Conservation (phyloP, 305 asterid species). For the Fraxinus albicans region DNA sequence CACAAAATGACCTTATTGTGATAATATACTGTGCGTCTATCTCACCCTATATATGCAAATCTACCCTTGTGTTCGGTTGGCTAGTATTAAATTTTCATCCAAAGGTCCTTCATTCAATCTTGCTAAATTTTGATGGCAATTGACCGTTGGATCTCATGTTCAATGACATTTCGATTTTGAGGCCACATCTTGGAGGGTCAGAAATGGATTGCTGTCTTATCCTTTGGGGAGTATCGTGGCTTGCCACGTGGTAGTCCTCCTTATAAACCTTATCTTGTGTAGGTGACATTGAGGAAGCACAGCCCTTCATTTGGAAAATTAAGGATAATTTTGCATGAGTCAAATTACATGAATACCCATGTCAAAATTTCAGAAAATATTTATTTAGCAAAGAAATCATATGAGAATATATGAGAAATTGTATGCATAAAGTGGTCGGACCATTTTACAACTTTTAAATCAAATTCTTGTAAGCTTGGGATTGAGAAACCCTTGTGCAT, state of each 20-base stretch:
- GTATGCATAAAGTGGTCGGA: neutral
- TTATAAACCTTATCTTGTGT: slow-evolving; percentile 25
- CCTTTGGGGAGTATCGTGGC: slow-evolving; percentile 9
- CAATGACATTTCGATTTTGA: slow-evolving; percentile 16
- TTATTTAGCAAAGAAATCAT: neutral
- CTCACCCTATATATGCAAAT: slow-evolving; percentile 27
- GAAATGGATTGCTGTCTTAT: slow-evolving; percentile 32
- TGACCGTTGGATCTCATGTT: slow-evolving; percentile 18
- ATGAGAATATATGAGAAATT: no score
- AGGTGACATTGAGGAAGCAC: slow-evolving; percentile 16
- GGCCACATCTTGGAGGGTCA: slow-evolving; percentile 25
- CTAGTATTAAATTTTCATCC: slow-evolving; percentile 14
- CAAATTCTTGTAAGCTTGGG: neutral
- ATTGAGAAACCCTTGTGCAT: no score
- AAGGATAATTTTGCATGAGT: neutral
- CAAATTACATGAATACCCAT: neutral
- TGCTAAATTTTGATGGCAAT: neutral
- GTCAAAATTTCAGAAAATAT: neutral
- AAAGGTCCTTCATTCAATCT: slow-evolving; percentile 3
- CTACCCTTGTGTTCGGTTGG: slow-evolving; percentile 12
- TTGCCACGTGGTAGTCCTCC: slow-evolving; percentile 28
- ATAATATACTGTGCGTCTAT: neutral
- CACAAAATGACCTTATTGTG: neutral
- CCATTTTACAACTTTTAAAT: no score
- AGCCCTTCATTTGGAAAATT: slow-evolving; percentile 21